Percentiles rank a stretch among this genome's conserved stretches.
These are phyloP conservation scores for Aphanomyces euteiches DNA, from an alignment of 352 stramenopile species.

Conservation along the genomic window DNA sequence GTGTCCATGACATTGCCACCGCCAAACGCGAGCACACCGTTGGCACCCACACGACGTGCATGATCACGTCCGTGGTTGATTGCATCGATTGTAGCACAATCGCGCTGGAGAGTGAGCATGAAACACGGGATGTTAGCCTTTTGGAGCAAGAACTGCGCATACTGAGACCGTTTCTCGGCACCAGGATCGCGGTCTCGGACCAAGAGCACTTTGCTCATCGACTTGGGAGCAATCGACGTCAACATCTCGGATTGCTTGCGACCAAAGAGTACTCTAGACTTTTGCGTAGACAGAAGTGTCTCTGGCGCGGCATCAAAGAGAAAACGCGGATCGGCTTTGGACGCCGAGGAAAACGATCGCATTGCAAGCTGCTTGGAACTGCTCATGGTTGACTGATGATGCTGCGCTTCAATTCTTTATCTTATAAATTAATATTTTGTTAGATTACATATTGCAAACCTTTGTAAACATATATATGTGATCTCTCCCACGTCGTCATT, in stretches of 20 bases:
- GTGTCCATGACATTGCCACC: slow-evolving; percentile 62
- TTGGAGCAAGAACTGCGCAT: slow-evolving; percentile 68
- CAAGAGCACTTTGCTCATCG: slow-evolving; percentile 66
- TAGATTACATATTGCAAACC: too few relatives aligned
- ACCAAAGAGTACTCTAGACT: slow-evolving; percentile 28
- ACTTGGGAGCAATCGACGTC: slow-evolving; percentile 14
- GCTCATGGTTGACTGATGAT: slow-evolving; percentile 1
- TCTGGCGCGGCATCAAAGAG: slow-evolving; percentile 21
- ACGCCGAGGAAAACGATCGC: slow-evolving; percentile 16
- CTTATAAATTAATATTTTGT: too few relatives aligned
- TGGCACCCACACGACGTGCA: slow-evolving; percentile 54
- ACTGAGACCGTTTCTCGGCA: slow-evolving; percentile 54
- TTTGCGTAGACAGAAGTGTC: slow-evolving; percentile 15
- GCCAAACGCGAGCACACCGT: slow-evolving; percentile 67
- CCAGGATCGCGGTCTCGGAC: slow-evolving; percentile 59
- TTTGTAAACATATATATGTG: too few relatives aligned
- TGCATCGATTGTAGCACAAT: slow-evolving; percentile 56
- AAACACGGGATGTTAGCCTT: slow-evolving; percentile 66
- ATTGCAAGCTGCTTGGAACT: not conserved
- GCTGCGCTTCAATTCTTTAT: too few relatives aligned
- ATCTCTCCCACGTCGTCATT: too few relatives aligned
- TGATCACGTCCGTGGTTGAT: slow-evolving; percentile 54
- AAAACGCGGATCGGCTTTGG: slow-evolving; percentile 17
- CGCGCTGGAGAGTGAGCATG: slow-evolving; percentile 63
- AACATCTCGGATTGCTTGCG: slow-evolving; percentile 23